Conservation (phyloP, 352 stramenopile species). For the Pythium aristosporum region DNA sequence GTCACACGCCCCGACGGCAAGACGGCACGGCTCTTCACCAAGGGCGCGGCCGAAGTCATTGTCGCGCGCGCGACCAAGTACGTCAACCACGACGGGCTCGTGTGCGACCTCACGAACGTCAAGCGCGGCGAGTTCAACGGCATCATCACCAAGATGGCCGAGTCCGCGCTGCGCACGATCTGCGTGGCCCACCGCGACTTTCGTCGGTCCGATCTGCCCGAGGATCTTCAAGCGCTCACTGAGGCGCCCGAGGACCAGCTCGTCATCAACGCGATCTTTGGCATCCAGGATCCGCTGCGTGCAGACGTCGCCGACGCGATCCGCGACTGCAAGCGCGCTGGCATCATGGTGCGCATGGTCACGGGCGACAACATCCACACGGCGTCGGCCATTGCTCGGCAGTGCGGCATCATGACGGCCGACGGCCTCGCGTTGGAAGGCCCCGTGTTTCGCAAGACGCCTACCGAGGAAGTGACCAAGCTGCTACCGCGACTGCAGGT, state of each 20-base stretch:
- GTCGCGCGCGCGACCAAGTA: conserved; percentile 54
- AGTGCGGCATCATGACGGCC: conserved; percentile 95
- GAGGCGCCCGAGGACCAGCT: conserved; percentile 75
- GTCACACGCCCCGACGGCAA: conserved; percentile 39
- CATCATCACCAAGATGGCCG: conserved; percentile 79
- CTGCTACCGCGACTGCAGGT: conserved; percentile 82
- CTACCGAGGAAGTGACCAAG: conserved; percentile 49
- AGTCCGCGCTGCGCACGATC: conserved; percentile 84
- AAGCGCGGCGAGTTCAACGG: conserved; percentile 70
- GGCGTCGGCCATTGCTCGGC: conserved; percentile 93
- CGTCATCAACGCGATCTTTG: conserved; percentile 90
- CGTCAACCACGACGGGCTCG: conserved; percentile 57
- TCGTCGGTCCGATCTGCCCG: conserved; percentile 39
- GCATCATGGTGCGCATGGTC: conserved; percentile 99
- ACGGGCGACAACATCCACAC: conserved; percentile 99
- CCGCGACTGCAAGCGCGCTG: conserved; percentile 91
- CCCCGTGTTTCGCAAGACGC: conserved; percentile 90
- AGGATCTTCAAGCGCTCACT: conserved; percentile 52
- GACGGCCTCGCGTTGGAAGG: conserved; percentile 91
- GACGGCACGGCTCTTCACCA: conserved; percentile 52
- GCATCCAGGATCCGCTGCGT: conserved; percentile 96
- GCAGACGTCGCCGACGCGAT: conserved; percentile 94
- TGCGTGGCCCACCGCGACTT: conserved; percentile 87
- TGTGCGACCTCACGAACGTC: conserved; percentile 51
- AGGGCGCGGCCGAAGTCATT: conserved; percentile 78